Evolutionary conservation across 768 basidiomycete species (phyloP), one percentile per base, ranked within the genome.

Genomic region (Mycena floridula): DNA sequence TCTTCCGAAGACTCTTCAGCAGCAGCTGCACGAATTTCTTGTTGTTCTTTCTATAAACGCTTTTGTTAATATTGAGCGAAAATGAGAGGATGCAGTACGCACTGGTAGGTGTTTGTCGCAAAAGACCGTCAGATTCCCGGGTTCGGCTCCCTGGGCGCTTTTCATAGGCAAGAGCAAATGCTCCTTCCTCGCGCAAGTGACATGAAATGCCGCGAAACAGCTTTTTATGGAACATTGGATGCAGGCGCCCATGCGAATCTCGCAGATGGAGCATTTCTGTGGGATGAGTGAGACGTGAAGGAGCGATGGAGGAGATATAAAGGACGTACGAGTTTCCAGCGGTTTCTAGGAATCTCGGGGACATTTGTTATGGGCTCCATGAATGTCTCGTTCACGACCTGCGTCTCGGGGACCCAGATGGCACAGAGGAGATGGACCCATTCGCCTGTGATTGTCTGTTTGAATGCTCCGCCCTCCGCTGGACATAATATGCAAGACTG

Each of bases 381-480:
- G 59, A 97, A 96, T 9, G 92, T 86, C 35, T 92, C 85, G 60
- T 98, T 98, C 16, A 84, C 84, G 1, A 97, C 89, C 20, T 84
- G 78, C 12, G 91, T 89, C 60, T 98, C 95, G 0, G 95, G 94
- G 3, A 97, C 82, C 91, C 92, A 99, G 43, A 99, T 94, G 3
- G 95, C 92, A 55, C 96, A 99, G 0, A 98, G 74, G 0, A 99
- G 71, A 61, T 99, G 96, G 0, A 93, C 88, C 96, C 96, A 99
- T 49, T 91, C 85, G 0, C 90, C 92, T 24, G 83, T 73, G 0
- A 81, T 75, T 0, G 96, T 97, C 63, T 99, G 96, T 60, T 99
- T 99, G 74, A 98, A 99, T 1, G 96, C 96, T 16, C 96, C 96
- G 5, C 89, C 94, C 65, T 97, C 90, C 48, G 89, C 91, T 0